Evolutionary conservation across 768 basidiomycete species (phyloP).

Genomic region (Mycena pura): DNA sequence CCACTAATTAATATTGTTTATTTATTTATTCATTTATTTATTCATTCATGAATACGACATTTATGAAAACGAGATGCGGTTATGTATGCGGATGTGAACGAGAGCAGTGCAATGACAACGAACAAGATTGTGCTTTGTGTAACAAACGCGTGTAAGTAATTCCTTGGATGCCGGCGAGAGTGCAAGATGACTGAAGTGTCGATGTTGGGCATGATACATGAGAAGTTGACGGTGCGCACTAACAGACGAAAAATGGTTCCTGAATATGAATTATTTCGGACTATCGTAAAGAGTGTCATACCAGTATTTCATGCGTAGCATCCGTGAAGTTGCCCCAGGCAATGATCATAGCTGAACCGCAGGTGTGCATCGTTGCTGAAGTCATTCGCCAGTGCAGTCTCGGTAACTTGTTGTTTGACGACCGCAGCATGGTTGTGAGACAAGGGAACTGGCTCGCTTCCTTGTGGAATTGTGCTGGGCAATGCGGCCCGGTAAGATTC

Average conservation of each 20-base stretch:
- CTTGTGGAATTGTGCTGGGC: neutral
- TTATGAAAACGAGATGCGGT: too few species aligned
- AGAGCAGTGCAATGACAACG: conserved; percentile 10
- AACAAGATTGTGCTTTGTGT: conserved; percentile 10
- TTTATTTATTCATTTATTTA: too few species aligned
- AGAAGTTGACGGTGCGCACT: neutral
- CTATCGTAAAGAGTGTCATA: too few species aligned
- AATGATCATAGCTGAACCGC: conserved; percentile 12
- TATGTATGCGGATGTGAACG: neutral
- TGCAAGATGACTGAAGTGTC: too few species aligned
- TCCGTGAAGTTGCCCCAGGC: neutral
- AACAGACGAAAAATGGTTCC: neutral
- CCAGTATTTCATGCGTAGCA: conserved; percentile 6
- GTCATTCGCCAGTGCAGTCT: neutral
- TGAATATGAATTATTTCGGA: neutral
- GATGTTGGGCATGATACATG: neutral
- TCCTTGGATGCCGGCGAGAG: conserved; percentile 2
- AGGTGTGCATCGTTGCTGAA: conserved; percentile 13
- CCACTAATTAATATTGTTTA: neutral
- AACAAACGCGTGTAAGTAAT: conserved; percentile 12
- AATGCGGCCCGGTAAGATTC: neutral
- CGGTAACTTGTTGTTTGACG: neutral
- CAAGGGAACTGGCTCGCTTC: neutral
- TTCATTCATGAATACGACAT: too few species aligned
- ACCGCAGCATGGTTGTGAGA: neutral